Base-by-base conservation (phyloP, 2,329 filamentous ascomycete species). In the Cadophora malorum region DNA sequence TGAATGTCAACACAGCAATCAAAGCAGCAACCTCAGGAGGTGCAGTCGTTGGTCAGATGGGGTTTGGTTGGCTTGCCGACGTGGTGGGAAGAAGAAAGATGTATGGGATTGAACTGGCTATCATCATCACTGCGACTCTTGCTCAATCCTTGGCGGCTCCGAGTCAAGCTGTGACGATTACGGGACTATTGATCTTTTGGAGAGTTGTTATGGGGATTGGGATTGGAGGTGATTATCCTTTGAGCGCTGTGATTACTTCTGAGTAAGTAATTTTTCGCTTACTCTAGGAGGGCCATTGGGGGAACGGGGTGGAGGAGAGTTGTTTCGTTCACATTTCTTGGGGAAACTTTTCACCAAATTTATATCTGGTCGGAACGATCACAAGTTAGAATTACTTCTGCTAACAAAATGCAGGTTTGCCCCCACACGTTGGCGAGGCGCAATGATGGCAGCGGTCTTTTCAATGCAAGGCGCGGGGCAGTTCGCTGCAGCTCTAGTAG, bases 401-500 rank as follows among this genome's bases (percentile, higher is more conserved):
- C n/a, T n/a, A n/a, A n/a, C n/a, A n/a, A n/a, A n/a, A n/a, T n/a
- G n/a, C n/a, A n/a, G n/a, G 83, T 96, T 96, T 75, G 91, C 92
- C 10, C 94, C 91, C 3, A 95, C 92, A 64, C 93, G 91, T 79
- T 94, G 91, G 89, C 83, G 92, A 79, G 92, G 92, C 72, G 91
- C 91, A 71, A 96, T 96, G 90, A 94, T 96, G 90, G 91, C 88
- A 45, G 85, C 91, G 16, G 92, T 96, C 64, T 96, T 96, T 75
- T 91, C 91, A 72, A 95, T 94, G 91, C 92, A 96, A 79, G 92
- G 92, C 71, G 85, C 96, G 63, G 92, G 93, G 23, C 92, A 96
- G 79, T 88, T 96, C 65, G 84, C 83, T 31, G 92, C 90, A 60
- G 91, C 91, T 58, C 86, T 95, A 31, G 84, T 96, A 70, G 90